Conservation (phyloP, 2,329 filamentous ascomycete species). For the Paradendryphiella salina region DNA sequence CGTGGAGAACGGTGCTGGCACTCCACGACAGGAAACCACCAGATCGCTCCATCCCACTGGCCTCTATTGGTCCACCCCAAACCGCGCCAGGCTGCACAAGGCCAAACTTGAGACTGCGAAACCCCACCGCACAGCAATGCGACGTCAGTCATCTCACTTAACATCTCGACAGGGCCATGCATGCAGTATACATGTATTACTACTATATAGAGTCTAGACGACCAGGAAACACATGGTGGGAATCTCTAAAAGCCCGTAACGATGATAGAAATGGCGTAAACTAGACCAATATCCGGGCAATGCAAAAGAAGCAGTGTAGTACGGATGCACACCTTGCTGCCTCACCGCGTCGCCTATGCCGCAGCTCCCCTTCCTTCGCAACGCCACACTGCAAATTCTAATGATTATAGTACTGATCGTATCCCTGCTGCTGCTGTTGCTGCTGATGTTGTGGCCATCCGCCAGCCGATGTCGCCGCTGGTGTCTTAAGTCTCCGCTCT, state of each 20-base stretch:
- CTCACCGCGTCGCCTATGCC: slow-evolving; percentile 24
- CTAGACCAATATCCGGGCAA: slow-evolving; percentile 26
- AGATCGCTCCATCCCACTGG: slow-evolving; percentile 1
- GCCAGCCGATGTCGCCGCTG: slow-evolving; percentile 42
- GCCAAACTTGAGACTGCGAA: slow-evolving; percentile 5
- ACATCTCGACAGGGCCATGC: neutral
- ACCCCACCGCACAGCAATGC: neutral
- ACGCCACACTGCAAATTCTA: slow-evolving; percentile 41
- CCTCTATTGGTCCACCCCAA: neutral
- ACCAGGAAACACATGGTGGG: neutral
- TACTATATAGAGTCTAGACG: slow-evolving; percentile 5
- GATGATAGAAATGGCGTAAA: slow-evolving; percentile 8
- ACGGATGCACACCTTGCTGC: slow-evolving; percentile 34
- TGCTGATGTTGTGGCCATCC: slow-evolving; percentile 38
- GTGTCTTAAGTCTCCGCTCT: slow-evolving; percentile 51
- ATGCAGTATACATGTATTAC: slow-evolving; percentile 17
- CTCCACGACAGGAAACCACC: slow-evolving; percentile 30
- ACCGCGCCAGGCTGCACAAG: neutral
- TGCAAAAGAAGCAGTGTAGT: slow-evolving; percentile 34
- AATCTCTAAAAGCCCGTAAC: slow-evolving; percentile 9
- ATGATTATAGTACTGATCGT: slow-evolving; percentile 48
- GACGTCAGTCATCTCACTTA: neutral
- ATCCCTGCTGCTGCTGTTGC: slow-evolving; percentile 42
- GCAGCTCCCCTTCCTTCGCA: slow-evolving; percentile 28
- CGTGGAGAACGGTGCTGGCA: slow-evolving; percentile 22